phyloP scores from a whole-genome alignment of 2,329 filamentous ascomycete genomes.

The Aspergillus aculeatus region DNA sequence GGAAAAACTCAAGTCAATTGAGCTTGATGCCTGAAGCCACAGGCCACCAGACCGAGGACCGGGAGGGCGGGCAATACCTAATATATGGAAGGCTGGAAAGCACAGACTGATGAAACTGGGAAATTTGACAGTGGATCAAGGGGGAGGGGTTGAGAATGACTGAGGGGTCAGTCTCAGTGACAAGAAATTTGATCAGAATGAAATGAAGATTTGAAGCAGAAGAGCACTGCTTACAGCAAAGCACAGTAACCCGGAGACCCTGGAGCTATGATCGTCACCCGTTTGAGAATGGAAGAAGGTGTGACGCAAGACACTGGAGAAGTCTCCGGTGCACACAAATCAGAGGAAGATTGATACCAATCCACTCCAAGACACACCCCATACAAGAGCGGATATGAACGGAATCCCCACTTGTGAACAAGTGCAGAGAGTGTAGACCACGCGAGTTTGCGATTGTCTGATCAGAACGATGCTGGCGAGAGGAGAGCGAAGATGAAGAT shows the following conservation, averaged over 20 bases:
- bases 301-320: constrained; percentile 5
- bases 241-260: not conserved
- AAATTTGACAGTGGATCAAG: constrained; percentile 5
- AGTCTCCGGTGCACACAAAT: constrained; percentile 1
- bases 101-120: not conserved
- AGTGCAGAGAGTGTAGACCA: too few relatives aligned
- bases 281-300: not conserved
- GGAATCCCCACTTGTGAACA: not conserved
- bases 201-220: not conserved
- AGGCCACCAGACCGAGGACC: constrained; percentile 1
- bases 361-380: not conserved
- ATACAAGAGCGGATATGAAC: not conserved
- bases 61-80: not conserved
- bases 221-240: not conserved
- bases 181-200: not conserved
- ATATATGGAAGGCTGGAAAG: constrained; percentile 4
- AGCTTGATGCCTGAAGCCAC: constrained; percentile 4
- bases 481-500: too few relatives aligned
- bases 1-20: constrained; percentile 1
- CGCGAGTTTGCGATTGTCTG: not conserved
- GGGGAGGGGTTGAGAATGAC: not conserved
- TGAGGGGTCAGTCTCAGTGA: not conserved
- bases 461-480: not conserved
- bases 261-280: not conserved
- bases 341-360: constrained; percentile 1